Evolutionary conservation across 1,139 yeast species (phyloP), one percentile per base, ranked within the genome.

Genomic region (Kluyveromyces marxianus): DNA sequence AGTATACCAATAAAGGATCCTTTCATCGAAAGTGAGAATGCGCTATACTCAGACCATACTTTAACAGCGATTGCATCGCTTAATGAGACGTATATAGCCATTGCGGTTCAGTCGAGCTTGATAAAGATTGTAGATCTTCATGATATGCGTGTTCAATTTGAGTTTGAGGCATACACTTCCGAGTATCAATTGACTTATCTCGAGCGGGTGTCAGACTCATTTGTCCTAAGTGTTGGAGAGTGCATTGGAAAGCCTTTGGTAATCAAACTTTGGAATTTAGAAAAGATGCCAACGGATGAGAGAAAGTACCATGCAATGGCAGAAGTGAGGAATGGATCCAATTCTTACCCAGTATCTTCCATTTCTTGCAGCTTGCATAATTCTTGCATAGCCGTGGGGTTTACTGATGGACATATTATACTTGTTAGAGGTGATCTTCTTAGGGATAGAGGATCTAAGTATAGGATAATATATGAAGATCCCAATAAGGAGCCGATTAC

Each of bases 381-480:
- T 48, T 71, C 86, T 1, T 77, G 88, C 44, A 63, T 88, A 4
- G 95, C 86, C 0, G 68, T 89, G 34, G 97, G 98, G 0, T 89
- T 81, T 60, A 83, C 95, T 25, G 86, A 89, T 62, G 99, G 99
- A 5, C 75, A 81, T 28, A 92, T 90, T 2, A 70, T 90, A 4
- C 68, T 90, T 3, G 77, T 90, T 0, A 68, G 97, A 50, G 99
- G 98, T 4, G 98, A 92, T 62, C 67, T 94, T 39, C 58, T 86
- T 2, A 77, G 92, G 54, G 99, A 94, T 59, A 68, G 96, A 49
- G 98, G 98, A 0, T 80, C 96, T 3, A 77, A 92, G 52, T 97
- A 90, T 59, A 69, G 97, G 33, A 65, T 83, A 0, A 79, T 90
- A 1, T 87, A 80, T 58, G 86, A 83, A 52, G 67, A 62, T 45